These are phyloP conservation scores for Endotrypanum monterogeii DNA, from an alignment of 208 protist species.

Conservation along the genomic window DNA sequence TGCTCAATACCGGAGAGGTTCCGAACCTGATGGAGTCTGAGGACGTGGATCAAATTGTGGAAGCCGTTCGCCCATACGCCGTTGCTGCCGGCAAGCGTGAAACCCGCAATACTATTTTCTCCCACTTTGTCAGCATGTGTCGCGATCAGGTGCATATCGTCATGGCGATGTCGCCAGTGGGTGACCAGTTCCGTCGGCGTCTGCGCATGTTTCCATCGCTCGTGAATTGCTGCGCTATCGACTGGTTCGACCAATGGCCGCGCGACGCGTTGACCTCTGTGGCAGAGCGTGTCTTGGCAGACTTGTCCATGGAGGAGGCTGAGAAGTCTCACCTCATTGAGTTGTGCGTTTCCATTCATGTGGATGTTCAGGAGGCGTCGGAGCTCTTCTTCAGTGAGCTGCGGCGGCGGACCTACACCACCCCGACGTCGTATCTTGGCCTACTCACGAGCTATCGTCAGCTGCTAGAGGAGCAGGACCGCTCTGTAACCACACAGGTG, in stretches of 20 bases:
- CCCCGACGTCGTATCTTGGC: constrained; percentile 96
- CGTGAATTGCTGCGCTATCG: constrained; percentile 98
- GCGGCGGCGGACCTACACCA: constrained; percentile 95
- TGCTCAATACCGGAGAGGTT: constrained; percentile 97
- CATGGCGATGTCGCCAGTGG: constrained; percentile 96
- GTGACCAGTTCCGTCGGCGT: constrained; percentile 94
- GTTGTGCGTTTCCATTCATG: constrained; percentile 94
- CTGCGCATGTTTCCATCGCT: constrained; percentile 98
- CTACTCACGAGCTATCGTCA: constrained; percentile 91
- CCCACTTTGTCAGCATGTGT: constrained; percentile 94
- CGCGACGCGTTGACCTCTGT: constrained; percentile 93
- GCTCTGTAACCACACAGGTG: constrained; percentile 63
- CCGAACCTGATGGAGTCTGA: constrained; percentile 96
- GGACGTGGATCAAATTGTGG: constrained; percentile 95
- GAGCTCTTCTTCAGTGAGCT: constrained; percentile 95
- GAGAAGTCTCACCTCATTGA: constrained; percentile 73
- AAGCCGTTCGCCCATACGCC: constrained; percentile 81
- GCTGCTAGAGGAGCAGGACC: constrained; percentile 88
- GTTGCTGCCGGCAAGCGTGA: constrained; percentile 92
- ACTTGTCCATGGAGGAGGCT: constrained; percentile 54
- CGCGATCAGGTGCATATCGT: constrained; percentile 97
- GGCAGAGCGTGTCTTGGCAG: constrained; percentile 73
- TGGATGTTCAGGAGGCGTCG: constrained; percentile 78
- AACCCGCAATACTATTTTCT: constrained; percentile 92
- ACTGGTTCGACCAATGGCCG: constrained; percentile 98